Evolutionary conservation across 2,329 filamentous ascomycete genomes (phyloP), one percentile per base, ranked within the genome.

Genomic region (Tolypocladium nubicola): DNA sequence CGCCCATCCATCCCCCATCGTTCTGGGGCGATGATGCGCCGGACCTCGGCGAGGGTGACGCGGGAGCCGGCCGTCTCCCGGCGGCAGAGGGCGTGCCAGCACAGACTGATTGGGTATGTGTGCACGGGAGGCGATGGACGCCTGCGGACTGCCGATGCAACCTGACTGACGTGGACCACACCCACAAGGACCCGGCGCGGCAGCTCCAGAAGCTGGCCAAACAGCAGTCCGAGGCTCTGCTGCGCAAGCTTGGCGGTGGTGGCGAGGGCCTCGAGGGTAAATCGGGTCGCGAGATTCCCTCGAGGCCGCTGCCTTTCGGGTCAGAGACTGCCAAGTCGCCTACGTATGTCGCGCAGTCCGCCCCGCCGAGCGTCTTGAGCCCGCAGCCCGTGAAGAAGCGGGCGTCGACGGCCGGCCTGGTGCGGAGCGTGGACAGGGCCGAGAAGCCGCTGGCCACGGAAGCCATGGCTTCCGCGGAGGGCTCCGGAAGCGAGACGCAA

Each of bases 31-130:
- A 73, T 60, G 71, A 70, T 52, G 65, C 69, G 19, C 23, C 57
- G 52, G 71, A 71, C 56, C 64, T 70, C 57, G 71, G 68, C 61
- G 76, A 76, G 33, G 82, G 82, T 59, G 78, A 78, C 57, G 76
- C 83, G 54, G 73, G 76, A 61, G 52, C 26, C 33, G 79, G 79
- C 61, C 77, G 79, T 66, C 77, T 96, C 63, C 90, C 90, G 60
- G 77, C 78, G 62, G 91, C 92, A 54, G 83, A 89, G 69, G 92
- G 90, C 55, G 91, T 96, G 62, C 91, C 92, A 61, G 79, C 84
- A 71, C 92, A 96, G 80, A 81, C 84, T 69, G 90, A 96, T 73
- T 97, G 93, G 93, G 91, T 96, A 90, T 87, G 90, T 90, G 79
- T 79, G 73, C 79, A 82, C 68, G 79, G 79, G 61, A 70, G 69